Base-by-base conservation (phyloP, 1,284 basidiomycete genomes). In the Wolfiporia cocos region DNA sequence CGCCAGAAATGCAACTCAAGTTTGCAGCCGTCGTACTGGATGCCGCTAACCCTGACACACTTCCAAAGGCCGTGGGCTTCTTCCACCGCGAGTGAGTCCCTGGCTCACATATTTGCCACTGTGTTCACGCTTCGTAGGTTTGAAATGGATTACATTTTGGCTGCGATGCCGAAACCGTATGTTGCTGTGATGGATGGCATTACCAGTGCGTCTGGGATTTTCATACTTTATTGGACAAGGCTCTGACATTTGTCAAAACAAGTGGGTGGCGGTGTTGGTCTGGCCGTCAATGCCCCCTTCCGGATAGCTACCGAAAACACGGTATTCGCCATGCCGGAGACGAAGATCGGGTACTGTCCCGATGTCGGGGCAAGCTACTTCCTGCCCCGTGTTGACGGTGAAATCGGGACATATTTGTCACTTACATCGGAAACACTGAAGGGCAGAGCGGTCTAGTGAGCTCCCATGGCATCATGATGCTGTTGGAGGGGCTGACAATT, bases 251-350 rank as follows among this genome's bases (percentile, higher is more conserved):
- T 17, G 37, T 42, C 37, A 17, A 48, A 62, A 41, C 29, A 49
- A 93, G 92, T 98, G 88, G 96, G 96, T 31, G 96, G 96, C 44
- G 96, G 96, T 38, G 90, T 91, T 24, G 96, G 96, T 36, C 77
- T 99, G 41, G 77, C 83, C 23, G 80, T 87, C n/a, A 81, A 89
- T 49, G 94, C 93, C 3, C 78, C 84, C 0, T 92, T 99, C 67
- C 78, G 96, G 48, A 77, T 99, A 45, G 94, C 94, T 3, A 98
- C 96, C 3, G 92, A 97, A 63, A 87, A 87, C 34, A 97, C 95
- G 0, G 49, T 76, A 1, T 90, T 94, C 59, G 88, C 93, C n/a
- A 99, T 99, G 95, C 96, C 96, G 26, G 93, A 97, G 67, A 90
- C 90, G 18, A 92, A 89, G 60, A 94, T 95, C 50, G 92, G 89